Percentiles rank a stretch among this genome's conserved stretches.
Evolutionary conservation across 805 yeast genomes (phyloP).

Genomic region (Zygosaccharomyces pseudorouxii): DNA sequence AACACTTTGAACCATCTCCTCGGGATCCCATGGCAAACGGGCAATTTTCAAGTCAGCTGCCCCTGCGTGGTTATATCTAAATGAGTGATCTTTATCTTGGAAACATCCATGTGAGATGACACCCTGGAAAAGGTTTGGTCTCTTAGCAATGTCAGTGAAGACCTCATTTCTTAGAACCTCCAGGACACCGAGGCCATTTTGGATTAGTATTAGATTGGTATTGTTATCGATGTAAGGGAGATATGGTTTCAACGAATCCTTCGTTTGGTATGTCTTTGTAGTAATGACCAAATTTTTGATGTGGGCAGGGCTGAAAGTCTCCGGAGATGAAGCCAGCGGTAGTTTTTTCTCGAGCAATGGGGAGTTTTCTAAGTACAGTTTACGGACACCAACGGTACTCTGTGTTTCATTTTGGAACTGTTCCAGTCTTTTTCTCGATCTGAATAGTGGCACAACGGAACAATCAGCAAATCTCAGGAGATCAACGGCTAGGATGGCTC

Average conservation of each 20-base stretch:
- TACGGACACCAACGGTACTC: constrained; percentile 24
- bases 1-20: constrained; percentile 21
- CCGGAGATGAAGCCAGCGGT: constrained; percentile 22
- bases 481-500: constrained; percentile 30
- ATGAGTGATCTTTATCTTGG: constrained; percentile 38
- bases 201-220: constrained; percentile 67
- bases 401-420: constrained; percentile 21
- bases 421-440: constrained; percentile 25
- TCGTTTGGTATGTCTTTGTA: constrained; percentile 76
- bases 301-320: constrained; percentile 20
- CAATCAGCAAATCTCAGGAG: constrained; percentile 23
- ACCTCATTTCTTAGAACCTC: constrained; percentile 48
- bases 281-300: constrained; percentile 63
- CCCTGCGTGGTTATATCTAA: constrained; percentile 63
- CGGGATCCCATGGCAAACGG: constrained; percentile 43
- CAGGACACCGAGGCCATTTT: constrained; percentile 85
- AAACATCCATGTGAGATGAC: constrained; percentile 82
- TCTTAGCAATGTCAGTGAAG: constrained; percentile 48
- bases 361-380: constrained; percentile 19
- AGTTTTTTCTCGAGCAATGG: constrained; percentile 13
- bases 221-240: constrained; percentile 43
- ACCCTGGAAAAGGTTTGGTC: constrained; percentile 67
- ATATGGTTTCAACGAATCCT: constrained; percentile 54
- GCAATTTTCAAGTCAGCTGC: constrained; percentile 59
- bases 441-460: constrained; percentile 30